Percentiles rank a stretch among this genome's conserved stretches.
These are phyloP conservation scores for Cyclaneusma minus DNA, from an alignment of 2,329 filamentous ascomycete genomes.

Conservation along the genomic window DNA sequence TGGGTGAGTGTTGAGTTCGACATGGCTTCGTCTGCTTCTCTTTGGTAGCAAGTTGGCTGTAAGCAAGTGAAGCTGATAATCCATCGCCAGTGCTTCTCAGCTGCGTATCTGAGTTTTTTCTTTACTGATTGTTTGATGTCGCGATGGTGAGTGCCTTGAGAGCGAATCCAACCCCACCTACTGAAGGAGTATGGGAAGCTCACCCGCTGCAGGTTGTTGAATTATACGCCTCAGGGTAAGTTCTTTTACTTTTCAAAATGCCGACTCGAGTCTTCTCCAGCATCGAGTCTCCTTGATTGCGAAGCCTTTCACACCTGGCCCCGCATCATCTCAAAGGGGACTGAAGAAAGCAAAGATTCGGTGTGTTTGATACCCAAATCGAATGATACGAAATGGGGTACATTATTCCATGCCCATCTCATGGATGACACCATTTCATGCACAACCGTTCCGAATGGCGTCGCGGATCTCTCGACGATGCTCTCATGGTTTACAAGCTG, in stretches of 20 bases:
- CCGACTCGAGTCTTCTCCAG: no score
- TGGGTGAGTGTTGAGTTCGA: slow-evolving; percentile 38
- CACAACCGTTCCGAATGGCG: no score
- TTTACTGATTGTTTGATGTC: slow-evolving; percentile 79
- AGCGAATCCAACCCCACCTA: slow-evolving; percentile 4
- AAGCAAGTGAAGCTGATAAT: slow-evolving; percentile 1
- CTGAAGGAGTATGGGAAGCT: slow-evolving; percentile 2
- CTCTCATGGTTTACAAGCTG: no score
- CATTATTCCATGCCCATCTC: no score
- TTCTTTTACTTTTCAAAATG: not conserved
- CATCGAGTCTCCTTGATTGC: no score
- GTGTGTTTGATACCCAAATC: no score
- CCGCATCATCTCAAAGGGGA: no score
- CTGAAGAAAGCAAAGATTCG: no score
- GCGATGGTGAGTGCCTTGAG: slow-evolving; percentile 40
- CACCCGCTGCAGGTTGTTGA: slow-evolving; percentile 51
- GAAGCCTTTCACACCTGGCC: no score
- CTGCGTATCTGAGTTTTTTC: slow-evolving; percentile 66
- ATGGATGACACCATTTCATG: no score
- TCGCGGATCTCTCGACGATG: no score
- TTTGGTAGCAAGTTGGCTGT: slow-evolving; percentile 2
- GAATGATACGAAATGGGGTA: no score
- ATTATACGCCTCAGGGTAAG: slow-evolving; percentile 57
- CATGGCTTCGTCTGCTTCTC: not conserved
- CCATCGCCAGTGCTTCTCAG: slow-evolving; percentile 50